Evolutionary conservation across 352 stramenopile species (phyloP).

Genomic region (Globisporangium splendens): DNA sequence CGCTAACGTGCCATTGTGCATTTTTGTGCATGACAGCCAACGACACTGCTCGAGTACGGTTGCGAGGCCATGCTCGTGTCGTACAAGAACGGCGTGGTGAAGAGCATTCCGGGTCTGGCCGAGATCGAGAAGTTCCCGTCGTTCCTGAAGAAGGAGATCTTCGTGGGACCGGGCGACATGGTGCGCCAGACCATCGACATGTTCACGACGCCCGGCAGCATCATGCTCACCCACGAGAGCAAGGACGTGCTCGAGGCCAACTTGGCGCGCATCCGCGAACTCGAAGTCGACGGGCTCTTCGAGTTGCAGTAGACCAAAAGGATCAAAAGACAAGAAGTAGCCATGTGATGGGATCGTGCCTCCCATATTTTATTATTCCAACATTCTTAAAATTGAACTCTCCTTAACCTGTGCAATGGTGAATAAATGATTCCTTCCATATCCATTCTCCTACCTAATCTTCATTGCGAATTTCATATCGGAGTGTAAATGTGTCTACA

Average conservation of each 20-base stretch:
- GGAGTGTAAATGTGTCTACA: too few species aligned
- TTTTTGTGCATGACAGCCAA: slow-evolving; percentile 32
- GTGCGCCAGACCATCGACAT: slow-evolving; percentile 93
- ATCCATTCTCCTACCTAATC: too few species aligned
- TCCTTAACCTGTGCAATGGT: too few species aligned
- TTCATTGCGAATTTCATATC: too few species aligned
- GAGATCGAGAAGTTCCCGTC: slow-evolving; percentile 90
- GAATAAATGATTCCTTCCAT: too few species aligned
- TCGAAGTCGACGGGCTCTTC: slow-evolving; percentile 74
- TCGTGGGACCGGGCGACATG: slow-evolving; percentile 74
- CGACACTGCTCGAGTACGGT: slow-evolving; percentile 76
- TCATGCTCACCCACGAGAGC: slow-evolving; percentile 92
- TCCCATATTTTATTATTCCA: neutral
- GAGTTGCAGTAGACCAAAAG: slow-evolving; percentile 40
- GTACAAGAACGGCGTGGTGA: slow-evolving; percentile 90
- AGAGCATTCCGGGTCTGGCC: slow-evolving; percentile 84
- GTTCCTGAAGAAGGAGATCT: slow-evolving; percentile 91
- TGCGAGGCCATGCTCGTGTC: slow-evolving; percentile 93
- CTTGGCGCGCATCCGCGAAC: slow-evolving; percentile 88
- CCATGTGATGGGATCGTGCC: neutral
- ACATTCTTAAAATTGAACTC: too few species aligned
- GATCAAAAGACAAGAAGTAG: neutral
- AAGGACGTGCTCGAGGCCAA: slow-evolving; percentile 80
- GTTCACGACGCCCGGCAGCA: slow-evolving; percentile 93
- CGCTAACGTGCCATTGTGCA: neutral